Base-by-base conservation (phyloP, 352 stramenopile species). In the Thalassiosira mediterranea region DNA sequence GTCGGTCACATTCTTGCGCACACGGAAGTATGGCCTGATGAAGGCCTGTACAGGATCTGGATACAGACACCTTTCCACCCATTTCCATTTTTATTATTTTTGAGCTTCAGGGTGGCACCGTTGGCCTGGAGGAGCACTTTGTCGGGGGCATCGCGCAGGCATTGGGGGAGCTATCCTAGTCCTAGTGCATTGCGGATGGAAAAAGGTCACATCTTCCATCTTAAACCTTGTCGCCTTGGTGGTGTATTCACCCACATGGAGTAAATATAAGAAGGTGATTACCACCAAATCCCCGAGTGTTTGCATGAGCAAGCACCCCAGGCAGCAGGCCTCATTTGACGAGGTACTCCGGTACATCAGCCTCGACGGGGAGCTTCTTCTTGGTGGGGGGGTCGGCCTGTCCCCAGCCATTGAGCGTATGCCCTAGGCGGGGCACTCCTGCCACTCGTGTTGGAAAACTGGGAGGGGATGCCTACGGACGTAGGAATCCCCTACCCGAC, bases 301-400 rank as follows among this genome's bases (percentile, higher is more conserved):
- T 13, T 42, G 7, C 34, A 13, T 42, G 7, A 13, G 7, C 34
- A 13, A 13, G 34, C 7, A 7, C 13, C 34, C 34, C 34, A 42
- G 7, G 13, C 34, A 42, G 7, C 13, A 13, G 34, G 7, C 34
- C 34, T 13, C 34, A 42, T n/a, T 42, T 42, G 34, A 42, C 21
- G 7, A 62, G 19, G 15, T 19, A 61, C 13, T 60, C 34, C 11
- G 61, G 61, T 1, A 71, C 49, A 34, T 71, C 61, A n/a, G 31
- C 61, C 15, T 61, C 48, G 1, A 71, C 32, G 3, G 61, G 48
- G 2, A 62, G 37, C 37, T 62, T 61, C 32, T 61, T 61, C 7
- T 28, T 32, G 11, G 38, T 46, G n/a, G 61, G 31, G 13, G 21
- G 47, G 29, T 71, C 61, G 17, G 40, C 59, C 31, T 49, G 42